Conservation (phyloP, 2,329 filamentous ascomycete species). For the Dissoconium aciculare region DNA sequence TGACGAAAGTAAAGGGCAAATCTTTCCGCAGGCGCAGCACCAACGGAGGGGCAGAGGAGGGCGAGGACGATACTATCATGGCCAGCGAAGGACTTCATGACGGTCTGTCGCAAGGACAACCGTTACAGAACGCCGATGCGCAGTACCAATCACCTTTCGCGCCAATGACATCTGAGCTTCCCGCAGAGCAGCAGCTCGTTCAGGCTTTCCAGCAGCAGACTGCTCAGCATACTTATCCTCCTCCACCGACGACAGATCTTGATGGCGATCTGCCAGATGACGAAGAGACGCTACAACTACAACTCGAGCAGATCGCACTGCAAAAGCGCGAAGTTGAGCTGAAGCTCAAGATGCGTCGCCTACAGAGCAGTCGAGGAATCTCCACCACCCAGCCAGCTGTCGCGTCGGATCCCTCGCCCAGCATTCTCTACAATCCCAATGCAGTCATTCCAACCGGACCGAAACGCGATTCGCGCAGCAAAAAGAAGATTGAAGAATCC, state of each 20-base stretch:
- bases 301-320: conserved; percentile 24
- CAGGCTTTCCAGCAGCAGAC: conserved; percentile 13
- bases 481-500: conserved; percentile 26
- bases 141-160: conserved; percentile 24
- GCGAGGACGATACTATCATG: conserved; percentile 11
- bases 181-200: conserved; percentile 19
- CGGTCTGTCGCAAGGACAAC: conserved; percentile 1
- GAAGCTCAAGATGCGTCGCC: conserved; percentile 23
- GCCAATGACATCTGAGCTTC: conserved; percentile 14
- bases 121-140: conserved; percentile 5
- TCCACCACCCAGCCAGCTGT: conserved; percentile 6
- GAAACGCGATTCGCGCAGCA: conserved; percentile 24
- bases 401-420: conserved; percentile 8
- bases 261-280: conserved; percentile 20
- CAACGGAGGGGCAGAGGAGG: conserved; percentile 12
- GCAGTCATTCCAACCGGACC: conserved; percentile 14
- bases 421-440: conserved; percentile 15
- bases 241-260: conserved; percentile 10
- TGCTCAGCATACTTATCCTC: conserved; percentile 10
- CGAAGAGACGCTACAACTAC: conserved; percentile 23
- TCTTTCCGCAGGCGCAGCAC: conserved; percentile 11
- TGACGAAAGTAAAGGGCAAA: conserved; percentile 7
- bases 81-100: conserved; percentile 5
- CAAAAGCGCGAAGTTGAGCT: conserved; percentile 25
- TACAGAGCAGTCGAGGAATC: conserved; percentile 19